Evolutionary conservation across 768 basidiomycete species (phyloP), one percentile per base, ranked within the genome.

Genomic region (Lentinula boryana): DNA sequence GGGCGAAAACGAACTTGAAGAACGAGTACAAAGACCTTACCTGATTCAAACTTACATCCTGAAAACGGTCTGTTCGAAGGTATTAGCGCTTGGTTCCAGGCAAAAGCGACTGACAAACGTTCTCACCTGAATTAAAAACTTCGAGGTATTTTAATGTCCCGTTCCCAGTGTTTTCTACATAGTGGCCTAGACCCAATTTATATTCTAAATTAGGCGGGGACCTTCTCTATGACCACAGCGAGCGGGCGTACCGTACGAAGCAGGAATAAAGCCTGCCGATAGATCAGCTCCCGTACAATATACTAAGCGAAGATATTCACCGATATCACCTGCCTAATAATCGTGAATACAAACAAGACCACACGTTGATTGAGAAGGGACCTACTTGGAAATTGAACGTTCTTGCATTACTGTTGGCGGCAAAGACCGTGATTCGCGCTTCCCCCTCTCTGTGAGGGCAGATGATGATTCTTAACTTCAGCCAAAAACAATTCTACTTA

Each of bases 331-430:
- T 1, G 65, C 61, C 64, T 68, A 16, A 33, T 32, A 41, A 18
- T 16, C 38, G 0, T n/a, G 27, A 12, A 27, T 36, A 8, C 12
- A 27, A 21, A 18, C 7, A 52, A 33, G 21, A 40, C 0, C 18
- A 21, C 5, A 10, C 16, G 2, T 5, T n/a, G 4, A 36, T 35
- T 36, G 21, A 44, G 57, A 52, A 23, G 33, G 21, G 44, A 50
- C 36, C 43, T 63, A 81, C 82, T 67, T 78, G 78, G 66, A 80
- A 87, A 68, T 88, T 77, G 70, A 81, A 87, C 0, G 85, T 86
- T 59, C 78, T 69, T 2, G 85, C 81, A 63, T 82, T 84, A n/a
- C 75, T 74, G 63, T 74, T 70, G 3, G 80, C 72, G 3, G 83
- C 84, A 64, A 86, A 87, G 35, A 85, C 68, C 0, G 84, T 86